Evolutionary conservation across 169 alveolate species (phyloP).

Genomic region (Theileria parva): DNA sequence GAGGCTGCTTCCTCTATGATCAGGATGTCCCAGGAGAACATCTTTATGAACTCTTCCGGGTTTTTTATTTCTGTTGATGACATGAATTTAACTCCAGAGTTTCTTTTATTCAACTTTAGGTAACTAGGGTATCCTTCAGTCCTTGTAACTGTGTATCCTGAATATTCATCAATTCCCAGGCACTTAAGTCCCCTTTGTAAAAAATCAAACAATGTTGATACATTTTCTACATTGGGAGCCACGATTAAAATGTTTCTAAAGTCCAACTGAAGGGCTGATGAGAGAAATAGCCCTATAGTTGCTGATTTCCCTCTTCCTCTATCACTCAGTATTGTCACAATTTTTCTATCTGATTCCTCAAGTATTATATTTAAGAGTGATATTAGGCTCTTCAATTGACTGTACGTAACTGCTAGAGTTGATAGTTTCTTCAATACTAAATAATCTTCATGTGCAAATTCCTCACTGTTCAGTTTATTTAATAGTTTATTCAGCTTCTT

Average conservation of each 20-base stretch:
- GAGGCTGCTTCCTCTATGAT: slow-evolving; percentile 99
- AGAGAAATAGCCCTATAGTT: slow-evolving; percentile 93
- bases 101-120: slow-evolving; percentile 49
- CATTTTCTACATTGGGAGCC: slow-evolving; percentile 98
- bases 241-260: slow-evolving; percentile 94
- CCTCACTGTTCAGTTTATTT: slow-evolving; percentile 20
- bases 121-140: slow-evolving; percentile 59
- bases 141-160: slow-evolving; percentile 54
- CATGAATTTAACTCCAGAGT: slow-evolving; percentile 63
- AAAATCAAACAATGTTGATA: slow-evolving; percentile 96
- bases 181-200: slow-evolving; percentile 91
- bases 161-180: slow-evolving; percentile 89
- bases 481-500: slow-evolving; percentile 44
- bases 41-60: slow-evolving; percentile 57
- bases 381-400: slow-evolving; percentile 53
- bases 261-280: slow-evolving; percentile 89
- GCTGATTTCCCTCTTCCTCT: slow-evolving; percentile 99
- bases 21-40: slow-evolving; percentile 92
- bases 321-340: slow-evolving; percentile 94
- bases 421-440: slow-evolving; percentile 52
- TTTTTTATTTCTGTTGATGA: slow-evolving; percentile 47
- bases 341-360: slow-evolving; percentile 54
- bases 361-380: slow-evolving; percentile 30
- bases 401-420: slow-evolving; percentile 56
- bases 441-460: slow-evolving; percentile 43